These are phyloP conservation scores for Zygosaccharomyces rouxii DNA, from an alignment of 805 yeast species.

Conservation along the genomic window DNA sequence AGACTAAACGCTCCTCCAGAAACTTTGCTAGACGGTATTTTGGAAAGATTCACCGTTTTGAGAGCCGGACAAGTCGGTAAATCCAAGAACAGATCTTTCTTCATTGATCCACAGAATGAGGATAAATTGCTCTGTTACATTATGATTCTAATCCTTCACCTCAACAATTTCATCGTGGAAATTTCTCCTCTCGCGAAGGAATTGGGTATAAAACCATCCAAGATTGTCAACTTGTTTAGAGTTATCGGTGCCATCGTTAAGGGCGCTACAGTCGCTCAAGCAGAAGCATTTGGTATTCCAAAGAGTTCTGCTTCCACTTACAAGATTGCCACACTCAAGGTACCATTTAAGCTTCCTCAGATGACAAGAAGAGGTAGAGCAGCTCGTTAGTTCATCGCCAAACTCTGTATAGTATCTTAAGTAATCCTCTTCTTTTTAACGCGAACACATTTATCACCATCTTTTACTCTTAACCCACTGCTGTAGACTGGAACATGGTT, in stretches of 20 bases:
- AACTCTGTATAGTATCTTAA: background rate
- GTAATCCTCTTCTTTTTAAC: conserved; percentile 1
- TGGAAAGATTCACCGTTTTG: conserved; percentile 65
- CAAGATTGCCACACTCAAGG: conserved; percentile 77
- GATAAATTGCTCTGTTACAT: conserved; percentile 81
- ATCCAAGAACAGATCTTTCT: conserved; percentile 69
- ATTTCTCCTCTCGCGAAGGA: conserved; percentile 81
- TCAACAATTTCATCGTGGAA: conserved; percentile 71
- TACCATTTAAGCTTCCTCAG: conserved; percentile 87
- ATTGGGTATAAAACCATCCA: conserved; percentile 72
- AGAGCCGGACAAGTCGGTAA: conserved; percentile 65
- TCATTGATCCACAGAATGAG: conserved; percentile 82
- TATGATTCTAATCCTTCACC: conserved; percentile 65
- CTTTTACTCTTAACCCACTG: background rate
- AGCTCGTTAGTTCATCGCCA: conserved; percentile 13
- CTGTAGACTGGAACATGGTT: background rate
- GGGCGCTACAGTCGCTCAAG: conserved; percentile 66
- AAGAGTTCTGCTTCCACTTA: conserved; percentile 56
- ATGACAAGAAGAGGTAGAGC: conserved; percentile 61
- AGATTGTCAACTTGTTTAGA: conserved; percentile 61
- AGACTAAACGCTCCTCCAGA: conserved; percentile 71
- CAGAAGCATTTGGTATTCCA: conserved; percentile 66
- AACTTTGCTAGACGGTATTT: conserved; percentile 60
- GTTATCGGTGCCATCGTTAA: conserved; percentile 80
- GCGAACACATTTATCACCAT: background rate